Evolutionary conservation across 192 early-diverging fungal species (phyloP).

Genomic region (Mortierella hygrophila): DNA sequence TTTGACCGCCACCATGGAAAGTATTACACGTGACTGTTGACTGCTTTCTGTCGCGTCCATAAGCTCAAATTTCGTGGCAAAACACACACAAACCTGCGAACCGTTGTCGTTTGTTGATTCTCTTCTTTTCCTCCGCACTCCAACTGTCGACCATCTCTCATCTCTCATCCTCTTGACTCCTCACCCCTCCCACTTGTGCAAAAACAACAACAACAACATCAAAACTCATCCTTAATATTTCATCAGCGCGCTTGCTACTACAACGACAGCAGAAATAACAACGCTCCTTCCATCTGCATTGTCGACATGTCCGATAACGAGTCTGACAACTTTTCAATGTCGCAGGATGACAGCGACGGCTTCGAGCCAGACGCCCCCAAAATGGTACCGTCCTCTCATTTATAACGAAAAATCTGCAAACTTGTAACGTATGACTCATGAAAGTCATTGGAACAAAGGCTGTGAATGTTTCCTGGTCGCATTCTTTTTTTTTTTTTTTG

Average conservation of each 20-base stretch:
- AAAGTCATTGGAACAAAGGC: neutral
- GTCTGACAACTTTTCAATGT: constrained; percentile 42
- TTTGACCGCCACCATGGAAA: neutral
- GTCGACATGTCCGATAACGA: constrained; percentile 47
- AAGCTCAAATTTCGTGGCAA: neutral
- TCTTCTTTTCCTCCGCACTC: neutral
- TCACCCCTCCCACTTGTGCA: neutral
- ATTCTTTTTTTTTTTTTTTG: neutral
- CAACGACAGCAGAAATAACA: neutral
- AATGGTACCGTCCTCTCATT: constrained; percentile 27
- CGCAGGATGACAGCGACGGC: constrained; percentile 50
- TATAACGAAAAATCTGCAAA: no score
- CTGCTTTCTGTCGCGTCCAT: neutral
- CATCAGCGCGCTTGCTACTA: neutral
- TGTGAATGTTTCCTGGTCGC: neutral
- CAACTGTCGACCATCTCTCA: neutral
- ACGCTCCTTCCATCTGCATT: neutral
- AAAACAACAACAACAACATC: neutral
- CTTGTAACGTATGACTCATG: neutral
- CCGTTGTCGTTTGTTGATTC: constrained; percentile 1
- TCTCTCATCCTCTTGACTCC: neutral
- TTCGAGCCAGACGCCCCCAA: constrained; percentile 43
- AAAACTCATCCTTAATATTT: neutral
- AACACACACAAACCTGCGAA: neutral
- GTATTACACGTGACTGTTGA: neutral